These are phyloP conservation scores for Cephalotrichum gorgonifer DNA, from an alignment of 2,329 filamentous ascomycete genomes.

Conservation along the genomic window DNA sequence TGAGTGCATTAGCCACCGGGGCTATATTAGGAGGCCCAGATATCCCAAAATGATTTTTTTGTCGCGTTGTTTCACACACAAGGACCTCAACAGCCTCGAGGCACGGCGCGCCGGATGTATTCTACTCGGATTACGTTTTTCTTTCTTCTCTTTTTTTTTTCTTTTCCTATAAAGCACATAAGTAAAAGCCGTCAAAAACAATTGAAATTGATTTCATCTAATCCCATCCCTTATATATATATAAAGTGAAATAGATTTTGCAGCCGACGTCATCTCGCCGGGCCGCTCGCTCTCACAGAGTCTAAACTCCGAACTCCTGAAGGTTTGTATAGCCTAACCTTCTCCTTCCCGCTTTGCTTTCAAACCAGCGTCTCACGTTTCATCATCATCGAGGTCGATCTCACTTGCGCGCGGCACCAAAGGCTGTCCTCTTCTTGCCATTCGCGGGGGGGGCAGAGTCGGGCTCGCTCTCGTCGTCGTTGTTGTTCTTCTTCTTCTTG, in stretches of 20 bases:
- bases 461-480: slow-evolving; percentile 46
- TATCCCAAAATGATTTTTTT: not conserved
- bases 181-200: not conserved
- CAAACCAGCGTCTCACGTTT: not conserved
- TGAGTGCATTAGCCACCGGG: not conserved
- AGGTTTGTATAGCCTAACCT: too few relatives aligned
- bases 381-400: not conserved
- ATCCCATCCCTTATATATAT: not conserved
- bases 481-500: slow-evolving; percentile 39
- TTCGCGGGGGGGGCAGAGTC: slow-evolving; percentile 43
- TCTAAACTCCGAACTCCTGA: not conserved
- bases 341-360: not conserved
- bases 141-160: not conserved
- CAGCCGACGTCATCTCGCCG: too few relatives aligned
- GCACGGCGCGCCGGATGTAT: slow-evolving; percentile 5
- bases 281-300: too few relatives aligned
- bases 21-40: not conserved
- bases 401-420: slow-evolving; percentile 43
- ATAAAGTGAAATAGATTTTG: too few relatives aligned
- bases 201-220: not conserved
- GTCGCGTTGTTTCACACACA: not conserved
- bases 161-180: not conserved
- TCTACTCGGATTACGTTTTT: slow-evolving; percentile 1
- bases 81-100: not conserved
- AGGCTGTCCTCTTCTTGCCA: slow-evolving; percentile 46